These are phyloP conservation scores for Comarum palustre DNA, from an alignment of 306 rosid genomes.

Conservation along the genomic window DNA sequence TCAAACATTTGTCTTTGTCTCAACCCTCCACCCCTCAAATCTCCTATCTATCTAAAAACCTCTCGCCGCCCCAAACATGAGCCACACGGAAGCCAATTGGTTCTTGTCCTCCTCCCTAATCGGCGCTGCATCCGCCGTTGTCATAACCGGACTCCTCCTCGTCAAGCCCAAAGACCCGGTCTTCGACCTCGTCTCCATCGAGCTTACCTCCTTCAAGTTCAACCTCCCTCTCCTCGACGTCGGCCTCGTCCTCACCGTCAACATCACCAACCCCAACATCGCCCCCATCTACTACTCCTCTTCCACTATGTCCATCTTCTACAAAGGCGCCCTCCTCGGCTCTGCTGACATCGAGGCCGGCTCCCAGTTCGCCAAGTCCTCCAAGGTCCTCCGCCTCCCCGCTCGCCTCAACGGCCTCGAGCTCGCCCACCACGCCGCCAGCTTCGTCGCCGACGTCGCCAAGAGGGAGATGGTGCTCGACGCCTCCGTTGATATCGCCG, in stretches of 20 bases:
- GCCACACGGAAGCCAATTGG: constrained; percentile 34
- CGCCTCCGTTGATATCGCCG: constrained; percentile 60
- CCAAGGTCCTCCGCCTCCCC: constrained; percentile 67
- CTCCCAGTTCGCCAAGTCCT: constrained; percentile 63
- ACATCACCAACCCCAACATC: constrained; percentile 85
- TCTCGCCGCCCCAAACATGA: not conserved
- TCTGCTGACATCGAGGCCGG: constrained; percentile 72
- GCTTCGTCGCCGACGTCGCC: constrained; percentile 54
- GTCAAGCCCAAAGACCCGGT: constrained; percentile 84
- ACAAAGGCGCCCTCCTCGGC: constrained; percentile 74
- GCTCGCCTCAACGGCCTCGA: constrained; percentile 59
- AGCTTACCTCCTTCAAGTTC: constrained; percentile 43
- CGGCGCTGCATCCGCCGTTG: constrained; percentile 74
- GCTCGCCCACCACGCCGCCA: constrained; percentile 55
- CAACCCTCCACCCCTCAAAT: not conserved
- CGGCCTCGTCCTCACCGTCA: constrained; percentile 68
- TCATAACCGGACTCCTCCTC: constrained; percentile 45
- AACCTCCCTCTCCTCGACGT: constrained; percentile 42
- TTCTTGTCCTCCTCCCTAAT: constrained; percentile 66
- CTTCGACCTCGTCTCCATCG: constrained; percentile 65
- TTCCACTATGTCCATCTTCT: constrained; percentile 80
- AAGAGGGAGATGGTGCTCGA: constrained; percentile 73
- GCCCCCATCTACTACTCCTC: constrained; percentile 67
- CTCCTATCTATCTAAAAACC: not conserved
- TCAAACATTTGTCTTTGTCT: not conserved